phyloP scores from a whole-genome alignment of 192 early-diverging fungal genomes.

The Blastocladiella britannica region DNA sequence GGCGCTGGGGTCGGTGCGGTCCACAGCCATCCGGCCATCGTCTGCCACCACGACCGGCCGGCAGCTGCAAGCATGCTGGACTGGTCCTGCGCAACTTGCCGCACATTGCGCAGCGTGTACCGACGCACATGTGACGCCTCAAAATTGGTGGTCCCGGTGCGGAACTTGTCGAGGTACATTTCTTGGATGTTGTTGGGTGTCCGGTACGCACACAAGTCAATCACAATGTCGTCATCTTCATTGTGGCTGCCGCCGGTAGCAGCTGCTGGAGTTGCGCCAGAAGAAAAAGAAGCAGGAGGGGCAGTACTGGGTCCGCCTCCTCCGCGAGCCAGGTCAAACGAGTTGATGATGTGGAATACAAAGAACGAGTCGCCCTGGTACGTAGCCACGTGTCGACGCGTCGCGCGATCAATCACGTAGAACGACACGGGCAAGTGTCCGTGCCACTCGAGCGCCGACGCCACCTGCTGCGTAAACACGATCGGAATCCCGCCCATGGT shows the following conservation, averaged over 20 bases:
- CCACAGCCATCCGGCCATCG: not conserved
- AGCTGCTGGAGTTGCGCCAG: not conserved
- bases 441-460: slow-evolving; percentile 48
- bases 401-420: slow-evolving; percentile 50
- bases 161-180: not conserved
- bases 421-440: slow-evolving; percentile 31
- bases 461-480: slow-evolving; percentile 46
- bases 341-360: slow-evolving; percentile 29
- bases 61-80: too few species aligned
- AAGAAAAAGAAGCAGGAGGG: not conserved
- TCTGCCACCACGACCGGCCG: too few species aligned
- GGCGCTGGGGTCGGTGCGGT: too few species aligned
- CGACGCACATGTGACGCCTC: not conserved
- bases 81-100: not conserved
- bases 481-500: slow-evolving; percentile 40
- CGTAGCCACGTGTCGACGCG: slow-evolving; percentile 38
- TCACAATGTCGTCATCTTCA: not conserved
- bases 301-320: slow-evolving; percentile 6
- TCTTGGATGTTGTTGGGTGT: slow-evolving; percentile 4
- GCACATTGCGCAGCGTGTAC: not conserved
- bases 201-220: not conserved
- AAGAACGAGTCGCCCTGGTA: slow-evolving; percentile 45
- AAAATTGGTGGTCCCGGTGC: not conserved
- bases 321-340: slow-evolving; percentile 25
- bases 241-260: not conserved